Evolutionary conservation across 495 filamentous ascomycete species (phyloP), one percentile per base, ranked within the genome.

Genomic region (Daldinia loculata): DNA sequence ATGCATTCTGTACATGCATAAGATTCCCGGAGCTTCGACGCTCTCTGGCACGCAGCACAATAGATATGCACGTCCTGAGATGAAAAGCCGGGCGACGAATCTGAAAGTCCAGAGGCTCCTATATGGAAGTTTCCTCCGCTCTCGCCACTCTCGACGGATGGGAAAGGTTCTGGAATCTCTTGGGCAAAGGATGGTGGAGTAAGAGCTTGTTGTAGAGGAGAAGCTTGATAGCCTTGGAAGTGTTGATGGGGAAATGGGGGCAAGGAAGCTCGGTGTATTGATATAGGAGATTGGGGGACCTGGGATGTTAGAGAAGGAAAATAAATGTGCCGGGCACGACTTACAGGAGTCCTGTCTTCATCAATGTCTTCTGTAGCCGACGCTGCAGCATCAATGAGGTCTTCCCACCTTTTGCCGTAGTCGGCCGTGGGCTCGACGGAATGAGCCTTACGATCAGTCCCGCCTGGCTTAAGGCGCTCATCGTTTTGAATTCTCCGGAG

Each of bases 1-100:
- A 97, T 97, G 77, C 94, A 97, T 76, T 97, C 93, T 0, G 93
- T 97, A 79, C 94, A 97, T 12, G 94, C 94, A 75, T 91, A 97
- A 32, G 91, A 93, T 63, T 94, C 90, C 64, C 88, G 89, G 50
- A 97, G 79, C 3, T 90, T 78, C 66, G 89, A 93, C 3, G 91
- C 78, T 19, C 89, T 87, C 67, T 90, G 90, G 76, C 94, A 97
- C 17, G 88, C 88, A 0, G 94, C 92, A 77, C 94, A 97, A 73
- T 93, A 97, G 17, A 97, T 95, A 70, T 95, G 91, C 15, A 95
- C 90, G 61, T 80, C 89, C 77, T 84, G 85, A 4, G 84, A 83
- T 34, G 83, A 82, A 69, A 82, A 87, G 66, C 76, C 83, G 12
- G 86, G 86, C 3, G 86, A 88, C 9, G 84, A 87, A 70, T 87